A percentile compares a stretch with the other conserved stretches of the same genome.
Evolutionary conservation across 2,329 filamentous ascomycete species (phyloP).

Genomic region (Epichloe hybrida): DNA sequence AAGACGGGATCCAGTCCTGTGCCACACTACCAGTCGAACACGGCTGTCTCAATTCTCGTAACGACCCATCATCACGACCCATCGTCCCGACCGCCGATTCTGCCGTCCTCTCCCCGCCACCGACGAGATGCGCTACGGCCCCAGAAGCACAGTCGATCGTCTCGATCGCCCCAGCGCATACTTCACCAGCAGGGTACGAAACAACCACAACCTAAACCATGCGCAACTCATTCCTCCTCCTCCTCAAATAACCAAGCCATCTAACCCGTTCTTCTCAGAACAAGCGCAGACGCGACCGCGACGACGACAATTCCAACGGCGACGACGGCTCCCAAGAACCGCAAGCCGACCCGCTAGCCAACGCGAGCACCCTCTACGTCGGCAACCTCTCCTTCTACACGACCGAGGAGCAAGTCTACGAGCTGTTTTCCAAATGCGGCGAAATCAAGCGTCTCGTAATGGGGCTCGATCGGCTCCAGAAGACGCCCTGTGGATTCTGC

Average conservation of each 20-base stretch:
- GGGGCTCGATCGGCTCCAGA: conserved; percentile 92
- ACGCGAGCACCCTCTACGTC: conserved; percentile 92
- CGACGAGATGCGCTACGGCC: conserved; percentile 28
- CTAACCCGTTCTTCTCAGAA: conserved; percentile 33
- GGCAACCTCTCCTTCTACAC: conserved; percentile 98
- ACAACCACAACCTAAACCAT: neutral
- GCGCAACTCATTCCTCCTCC: too few species aligned
- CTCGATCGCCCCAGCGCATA: conserved; percentile 94
- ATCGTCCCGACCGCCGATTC: neutral
- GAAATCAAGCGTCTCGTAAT: conserved; percentile 97
- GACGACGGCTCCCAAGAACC: conserved; percentile 32
- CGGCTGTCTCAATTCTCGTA: too few species aligned
- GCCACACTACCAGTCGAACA: too few species aligned
- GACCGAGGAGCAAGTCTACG: conserved; percentile 96
- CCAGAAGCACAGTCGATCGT: conserved; percentile 68
- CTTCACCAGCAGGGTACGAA: conserved; percentile 63
- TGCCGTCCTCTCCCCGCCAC: neutral
- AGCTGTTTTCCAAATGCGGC: conserved; percentile 89
- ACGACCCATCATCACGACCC: neutral
- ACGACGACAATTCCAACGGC: conserved; percentile 33
- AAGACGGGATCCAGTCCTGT: too few species aligned
- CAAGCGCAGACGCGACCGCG: conserved; percentile 55
- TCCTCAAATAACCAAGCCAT: neutral
- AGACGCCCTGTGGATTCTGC: conserved; percentile 97
- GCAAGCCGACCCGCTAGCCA: conserved; percentile 54